phyloP scores from a whole-genome alignment of 345 rosid species.

The Eucalyptus virginea region DNA sequence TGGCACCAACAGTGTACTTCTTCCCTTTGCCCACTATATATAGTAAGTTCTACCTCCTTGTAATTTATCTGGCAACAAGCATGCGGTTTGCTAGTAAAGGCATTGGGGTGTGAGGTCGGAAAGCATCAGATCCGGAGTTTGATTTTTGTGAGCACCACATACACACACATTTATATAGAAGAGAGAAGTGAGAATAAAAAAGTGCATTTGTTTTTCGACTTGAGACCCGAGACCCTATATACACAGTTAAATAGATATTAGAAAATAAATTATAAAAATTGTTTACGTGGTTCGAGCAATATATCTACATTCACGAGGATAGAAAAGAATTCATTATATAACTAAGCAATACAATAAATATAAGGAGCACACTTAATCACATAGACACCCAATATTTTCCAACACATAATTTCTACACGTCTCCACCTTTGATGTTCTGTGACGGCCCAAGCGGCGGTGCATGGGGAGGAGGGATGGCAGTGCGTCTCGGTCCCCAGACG shows the following conservation, averaged over 20 bases:
- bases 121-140: accelerated
- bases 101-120: background rate
- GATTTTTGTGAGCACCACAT: background rate
- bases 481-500: no score
- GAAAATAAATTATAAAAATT: background rate
- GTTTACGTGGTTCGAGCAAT: background rate
- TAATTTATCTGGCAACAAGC: background rate
- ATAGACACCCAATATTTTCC: background rate
- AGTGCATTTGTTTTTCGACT: background rate
- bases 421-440: background rate
- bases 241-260: background rate
- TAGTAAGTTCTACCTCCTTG: background rate
- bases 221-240: background rate
- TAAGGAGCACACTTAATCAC: background rate
- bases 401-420: accelerated
- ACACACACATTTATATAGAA: background rate
- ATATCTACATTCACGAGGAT: accelerated
- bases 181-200: background rate
- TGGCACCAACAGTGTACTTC: no score
- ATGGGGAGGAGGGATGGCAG: no score
- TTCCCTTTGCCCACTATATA: background rate
- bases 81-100: background rate
- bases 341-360: background rate
- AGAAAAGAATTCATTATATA: background rate
- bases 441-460: no score